phyloP scores from a whole-genome alignment of 257 asterid genomes.

The Nemophila menziesii region DNA sequence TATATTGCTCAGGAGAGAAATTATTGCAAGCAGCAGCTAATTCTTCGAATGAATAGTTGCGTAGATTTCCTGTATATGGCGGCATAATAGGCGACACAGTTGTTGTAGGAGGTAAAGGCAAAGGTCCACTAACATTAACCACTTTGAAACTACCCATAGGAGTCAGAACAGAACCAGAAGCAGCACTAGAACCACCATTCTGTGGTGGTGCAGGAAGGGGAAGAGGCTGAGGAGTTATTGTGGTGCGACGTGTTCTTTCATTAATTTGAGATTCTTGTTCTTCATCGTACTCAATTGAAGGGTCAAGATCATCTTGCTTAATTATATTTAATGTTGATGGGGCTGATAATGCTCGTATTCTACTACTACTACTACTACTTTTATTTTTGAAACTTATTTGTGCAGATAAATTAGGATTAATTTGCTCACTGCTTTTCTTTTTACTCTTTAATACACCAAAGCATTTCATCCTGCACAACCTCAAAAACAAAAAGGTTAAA shows the following conservation, averaged over 20 bases:
- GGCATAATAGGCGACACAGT: conserved; percentile 37
- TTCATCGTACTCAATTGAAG: conserved; percentile 49
- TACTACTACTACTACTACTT: conserved; percentile 27
- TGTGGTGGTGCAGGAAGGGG: conserved; percentile 80
- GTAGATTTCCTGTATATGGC: conserved; percentile 35
- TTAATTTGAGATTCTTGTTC: conserved; percentile 52
- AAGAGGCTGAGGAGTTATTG: conserved; percentile 85
- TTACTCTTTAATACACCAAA: conserved; percentile 57
- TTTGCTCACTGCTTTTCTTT: conserved; percentile 58
- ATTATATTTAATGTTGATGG: conserved; percentile 64
- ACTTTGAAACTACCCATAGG: conserved; percentile 59
- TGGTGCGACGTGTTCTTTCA: conserved; percentile 50
- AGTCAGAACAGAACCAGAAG: conserved; percentile 37
- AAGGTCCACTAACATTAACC: conserved; percentile 50
- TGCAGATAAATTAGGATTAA: conserved; percentile 20
- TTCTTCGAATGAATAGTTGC: conserved; percentile 58
- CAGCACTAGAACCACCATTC: too few species aligned
- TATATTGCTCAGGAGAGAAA: conserved; percentile 75
- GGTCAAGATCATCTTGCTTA: conserved; percentile 42
- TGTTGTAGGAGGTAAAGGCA: conserved; percentile 65
- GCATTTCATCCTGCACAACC: conserved; percentile 72
- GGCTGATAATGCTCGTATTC: conserved; percentile 62
- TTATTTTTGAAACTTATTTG: conserved; percentile 28
- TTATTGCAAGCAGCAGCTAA: conserved; percentile 83
- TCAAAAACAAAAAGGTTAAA: too few species aligned